phyloP scores from a whole-genome alignment of 108 stramenopile genomes.

The Discostella pseudostelligera region DNA sequence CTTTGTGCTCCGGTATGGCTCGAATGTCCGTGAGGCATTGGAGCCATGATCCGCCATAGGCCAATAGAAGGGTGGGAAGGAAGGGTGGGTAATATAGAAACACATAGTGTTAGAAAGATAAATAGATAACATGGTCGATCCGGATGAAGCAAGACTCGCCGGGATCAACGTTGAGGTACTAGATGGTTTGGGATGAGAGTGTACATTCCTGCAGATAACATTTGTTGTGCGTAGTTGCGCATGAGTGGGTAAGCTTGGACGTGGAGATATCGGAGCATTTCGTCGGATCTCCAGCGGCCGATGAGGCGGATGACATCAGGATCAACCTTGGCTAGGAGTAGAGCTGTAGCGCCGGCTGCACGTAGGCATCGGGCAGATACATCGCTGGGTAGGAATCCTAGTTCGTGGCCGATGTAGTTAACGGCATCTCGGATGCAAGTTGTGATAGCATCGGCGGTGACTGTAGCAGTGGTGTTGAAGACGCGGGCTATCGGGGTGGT shows the following conservation, averaged over 20 bases:
- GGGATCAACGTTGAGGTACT: conserved; percentile 5
- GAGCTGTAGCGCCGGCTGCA: conserved; percentile 59
- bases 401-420: background rate
- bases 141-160: too few relatives aligned
- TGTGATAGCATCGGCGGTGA: conserved; percentile 10
- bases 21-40: too few relatives aligned
- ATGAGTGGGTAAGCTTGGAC: conserved; percentile 26
- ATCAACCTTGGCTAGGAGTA: conserved; percentile 46
- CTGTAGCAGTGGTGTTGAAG: background rate
- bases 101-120: too few relatives aligned
- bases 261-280: conserved; percentile 9
- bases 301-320: conserved; percentile 36
- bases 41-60: too few relatives aligned
- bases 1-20: too few relatives aligned
- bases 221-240: conserved; percentile 19
- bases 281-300: too few relatives aligned
- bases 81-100: too few relatives aligned
- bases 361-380: conserved; percentile 50
- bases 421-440: background rate
- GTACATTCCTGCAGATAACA: conserved; percentile 37
- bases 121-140: too few relatives aligned
- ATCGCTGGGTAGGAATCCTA: conserved; percentile 32
- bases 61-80: too few relatives aligned
- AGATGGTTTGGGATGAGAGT: conserved; percentile 22
- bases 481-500: conserved; percentile 16